phyloP scores from a whole-genome alignment of 73 alveolate species.

The Tetrahymena thermophila region DNA sequence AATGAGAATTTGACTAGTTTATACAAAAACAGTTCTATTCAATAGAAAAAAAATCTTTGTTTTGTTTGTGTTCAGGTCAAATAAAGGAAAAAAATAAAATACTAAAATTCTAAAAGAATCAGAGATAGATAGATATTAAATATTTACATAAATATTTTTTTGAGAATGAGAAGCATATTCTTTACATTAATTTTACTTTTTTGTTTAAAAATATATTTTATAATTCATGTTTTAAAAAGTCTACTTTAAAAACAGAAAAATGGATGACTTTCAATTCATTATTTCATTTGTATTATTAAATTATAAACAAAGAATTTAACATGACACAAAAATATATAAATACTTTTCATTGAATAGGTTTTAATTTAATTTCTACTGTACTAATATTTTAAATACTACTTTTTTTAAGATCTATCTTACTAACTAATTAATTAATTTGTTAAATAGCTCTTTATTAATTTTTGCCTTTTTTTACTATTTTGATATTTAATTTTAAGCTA shows the following conservation, averaged over 20 bases:
- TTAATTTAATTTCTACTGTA: background rate
- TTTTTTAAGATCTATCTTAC: background rate
- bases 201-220: too few species aligned
- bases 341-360: background rate
- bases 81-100: too few species aligned
- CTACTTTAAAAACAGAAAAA: background rate
- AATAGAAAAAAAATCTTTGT: background rate
- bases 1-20: background rate
- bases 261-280: too few species aligned
- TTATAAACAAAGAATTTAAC: background rate
- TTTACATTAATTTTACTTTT: background rate
- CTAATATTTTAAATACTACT: background rate
- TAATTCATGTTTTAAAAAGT: too few species aligned
- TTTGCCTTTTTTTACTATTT: background rate
- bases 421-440: background rate
- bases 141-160: background rate
- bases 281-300: background rate
- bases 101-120: too few species aligned
- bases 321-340: background rate
- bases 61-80: background rate
- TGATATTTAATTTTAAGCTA: background rate
- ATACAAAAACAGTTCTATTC: background rate
- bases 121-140: background rate
- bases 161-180: background rate
- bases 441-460: background rate